Conservation (phyloP, 371 early-diverging fungal genomes). For the Circinella umbellata region DNA sequence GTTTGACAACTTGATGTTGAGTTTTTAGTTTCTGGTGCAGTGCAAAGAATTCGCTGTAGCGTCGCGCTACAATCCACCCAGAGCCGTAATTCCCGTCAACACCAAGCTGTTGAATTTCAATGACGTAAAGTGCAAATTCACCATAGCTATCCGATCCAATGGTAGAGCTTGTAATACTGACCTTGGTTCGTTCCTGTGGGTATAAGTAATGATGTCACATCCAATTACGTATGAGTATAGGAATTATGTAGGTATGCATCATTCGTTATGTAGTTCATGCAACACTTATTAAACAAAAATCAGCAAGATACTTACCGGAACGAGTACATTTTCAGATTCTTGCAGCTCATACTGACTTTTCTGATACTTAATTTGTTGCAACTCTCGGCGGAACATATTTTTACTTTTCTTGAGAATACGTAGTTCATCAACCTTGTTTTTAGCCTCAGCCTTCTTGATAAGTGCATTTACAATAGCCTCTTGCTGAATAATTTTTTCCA, state of each 20-base stretch:
- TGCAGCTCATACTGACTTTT: conserved; percentile 68
- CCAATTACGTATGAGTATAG: not conserved
- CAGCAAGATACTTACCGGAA: conserved; percentile 53
- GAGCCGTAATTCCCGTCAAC: conserved; percentile 57
- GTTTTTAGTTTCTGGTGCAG: conserved; percentile 74
- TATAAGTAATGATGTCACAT: not conserved
- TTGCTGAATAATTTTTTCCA: conserved; percentile 67
- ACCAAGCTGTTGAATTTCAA: conserved; percentile 76
- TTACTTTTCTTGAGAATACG: conserved; percentile 69
- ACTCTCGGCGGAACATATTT: conserved; percentile 60
- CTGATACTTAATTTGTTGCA: conserved; percentile 67
- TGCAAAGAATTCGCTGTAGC: conserved; percentile 83
- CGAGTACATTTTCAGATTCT: conserved; percentile 70
- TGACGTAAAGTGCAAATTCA: conserved; percentile 76
- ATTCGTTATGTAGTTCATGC: not conserved
- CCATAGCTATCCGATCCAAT: conserved; percentile 60
- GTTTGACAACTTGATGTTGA: conserved; percentile 57
- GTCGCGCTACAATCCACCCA: conserved; percentile 81
- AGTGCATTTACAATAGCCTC: conserved; percentile 69
- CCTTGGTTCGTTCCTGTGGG: conserved; percentile 59
- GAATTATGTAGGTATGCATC: not conserved
- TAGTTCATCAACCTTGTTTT: conserved; percentile 34
- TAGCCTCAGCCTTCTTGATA: conserved; percentile 61
- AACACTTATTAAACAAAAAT: too few relatives aligned
- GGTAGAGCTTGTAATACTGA: conserved; percentile 64